Evolutionary conservation across 306 rosid species (phyloP), one percentile per base, ranked within the genome.

Genomic region (Citrullus colocynthis): DNA sequence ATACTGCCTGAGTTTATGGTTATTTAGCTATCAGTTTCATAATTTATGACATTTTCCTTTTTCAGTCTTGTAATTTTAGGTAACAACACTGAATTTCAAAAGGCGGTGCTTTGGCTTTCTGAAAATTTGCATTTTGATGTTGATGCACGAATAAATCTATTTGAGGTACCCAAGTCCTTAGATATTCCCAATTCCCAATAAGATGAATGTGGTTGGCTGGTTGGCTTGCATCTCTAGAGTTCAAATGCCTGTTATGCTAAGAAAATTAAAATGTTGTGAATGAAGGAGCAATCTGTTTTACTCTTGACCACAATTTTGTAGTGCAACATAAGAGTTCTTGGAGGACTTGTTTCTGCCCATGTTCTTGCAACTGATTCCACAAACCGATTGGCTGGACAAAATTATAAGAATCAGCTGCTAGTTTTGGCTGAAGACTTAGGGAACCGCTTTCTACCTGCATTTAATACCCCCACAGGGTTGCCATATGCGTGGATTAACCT

Each of bases 261-360:
- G 52, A 66, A 66, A 67, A 32, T 34, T 67, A 67, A 67, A 41
- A 20, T 67, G 17, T 41, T 41, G 74, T 67, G 74, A 7, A 41
- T 67, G 74, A 66, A 66, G 51, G 17, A 67, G 56, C 21, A 70
- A 42, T 74, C 85, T 59, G 80, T 78, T 49, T 67, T 21, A 70
- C 70, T 48, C 84, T 82, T 88, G 81, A 72, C 89, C 78, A 81
- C 83, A 83, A 87, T 78, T 75, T 34, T 85, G 90, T 88, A 92
- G 98, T 89, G 98, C 91, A 95, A 95, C 89, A 95, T 95, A 83
- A 88, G 97, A 89, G 97, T 90, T 52, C 98, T 95, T 82, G 98
- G 98, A 74, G 98, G 98, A 80, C 97, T 95, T 79, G 89, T 95
- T 71, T 95, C 97, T 81, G 96, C 97, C 83, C 98, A 95, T 84